These are phyloP conservation scores for Phytophthora meadii DNA, from an alignment of 352 stramenopile genomes.

Conservation along the genomic window DNA sequence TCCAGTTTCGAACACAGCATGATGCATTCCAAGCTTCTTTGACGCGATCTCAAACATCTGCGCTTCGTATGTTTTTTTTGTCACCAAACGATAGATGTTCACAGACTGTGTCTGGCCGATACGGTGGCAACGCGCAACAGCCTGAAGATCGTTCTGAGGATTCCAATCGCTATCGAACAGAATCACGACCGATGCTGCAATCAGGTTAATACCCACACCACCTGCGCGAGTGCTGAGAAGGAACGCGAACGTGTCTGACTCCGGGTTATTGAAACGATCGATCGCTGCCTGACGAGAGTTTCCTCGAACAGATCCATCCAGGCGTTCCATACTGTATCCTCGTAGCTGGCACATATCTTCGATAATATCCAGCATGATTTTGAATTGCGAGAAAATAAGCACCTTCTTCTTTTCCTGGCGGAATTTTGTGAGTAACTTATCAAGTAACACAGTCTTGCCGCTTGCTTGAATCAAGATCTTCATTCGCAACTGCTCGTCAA, in stretches of 20 bases:
- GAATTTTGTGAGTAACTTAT: slow-evolving; percentile 99
- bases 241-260: slow-evolving; percentile 97
- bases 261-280: slow-evolving; percentile 96
- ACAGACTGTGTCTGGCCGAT: slow-evolving; percentile 99
- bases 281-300: slow-evolving; percentile 98
- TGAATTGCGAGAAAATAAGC: slow-evolving; percentile 99
- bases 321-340: slow-evolving; percentile 91
- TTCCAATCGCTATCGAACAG: slow-evolving; percentile 98
- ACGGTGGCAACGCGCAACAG: slow-evolving; percentile 98
- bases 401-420: slow-evolving; percentile 97
- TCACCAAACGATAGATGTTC: slow-evolving; percentile 99
- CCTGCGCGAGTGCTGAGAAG: slow-evolving; percentile 95
- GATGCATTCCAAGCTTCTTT: slow-evolving; percentile 99
- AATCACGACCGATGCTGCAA: slow-evolving; percentile 88
- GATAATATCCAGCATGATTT: slow-evolving; percentile 99
- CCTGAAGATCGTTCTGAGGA: slow-evolving; percentile 98
- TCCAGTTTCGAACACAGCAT: slow-evolving; percentile 97
- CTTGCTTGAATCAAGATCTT: slow-evolving; percentile 87
- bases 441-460: slow-evolving; percentile 98
- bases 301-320: slow-evolving; percentile 97
- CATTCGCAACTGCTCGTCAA: slow-evolving; percentile 74
- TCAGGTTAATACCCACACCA: slow-evolving; percentile 98
- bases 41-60: slow-evolving; percentile 99
- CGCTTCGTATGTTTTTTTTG: slow-evolving; percentile 98
- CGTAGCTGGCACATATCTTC: slow-evolving; percentile 86